A percentile compares a stretch with the other conserved stretches of the same genome.
Evolutionary conservation across 805 yeast genomes (phyloP).

Genomic region (Cyberlindnera euphorbiiphila): DNA sequence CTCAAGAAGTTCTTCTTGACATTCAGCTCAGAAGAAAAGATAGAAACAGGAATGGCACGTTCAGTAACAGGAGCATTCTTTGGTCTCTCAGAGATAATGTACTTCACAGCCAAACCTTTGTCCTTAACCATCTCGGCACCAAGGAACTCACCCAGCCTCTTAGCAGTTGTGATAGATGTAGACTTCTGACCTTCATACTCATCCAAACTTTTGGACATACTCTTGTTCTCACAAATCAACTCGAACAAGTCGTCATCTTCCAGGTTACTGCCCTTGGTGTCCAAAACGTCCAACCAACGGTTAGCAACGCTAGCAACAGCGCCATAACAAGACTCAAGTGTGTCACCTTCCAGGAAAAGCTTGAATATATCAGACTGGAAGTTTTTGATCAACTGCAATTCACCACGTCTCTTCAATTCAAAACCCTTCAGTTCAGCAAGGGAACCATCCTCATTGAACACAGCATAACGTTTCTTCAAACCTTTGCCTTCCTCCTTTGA

Average conservation of each 20-base stretch:
- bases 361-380: conserved; percentile 94
- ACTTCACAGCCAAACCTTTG: conserved; percentile 92
- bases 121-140: conserved; percentile 97
- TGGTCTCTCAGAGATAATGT: conserved; percentile 84
- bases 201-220: conserved; percentile 86
- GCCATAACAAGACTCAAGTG: conserved; percentile 74
- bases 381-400: conserved; percentile 84
- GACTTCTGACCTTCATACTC: conserved; percentile 92
- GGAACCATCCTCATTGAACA: conserved; percentile 90
- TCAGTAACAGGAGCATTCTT: conserved; percentile 87
- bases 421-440: conserved; percentile 95
- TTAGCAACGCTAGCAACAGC: conserved; percentile 93
- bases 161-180: conserved; percentile 94
- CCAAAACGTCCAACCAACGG: conserved; percentile 92
- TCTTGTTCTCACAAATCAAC: conserved; percentile 91
- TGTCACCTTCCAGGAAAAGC: conserved; percentile 79
- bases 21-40: conserved; percentile 75
- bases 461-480: conserved; percentile 93
- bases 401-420: conserved; percentile 96
- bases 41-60: conserved; percentile 94
- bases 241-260: conserved; percentile 94
- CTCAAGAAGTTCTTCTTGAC: conserved; percentile 72
- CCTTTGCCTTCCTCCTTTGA: conserved; percentile 98
- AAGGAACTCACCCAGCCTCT: conserved; percentile 85
- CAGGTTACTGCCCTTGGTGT: conserved; percentile 76